These are phyloP conservation scores for Xylariaceae sp. DNA, from an alignment of 2,329 filamentous ascomycete genomes.

Conservation along the genomic window DNA sequence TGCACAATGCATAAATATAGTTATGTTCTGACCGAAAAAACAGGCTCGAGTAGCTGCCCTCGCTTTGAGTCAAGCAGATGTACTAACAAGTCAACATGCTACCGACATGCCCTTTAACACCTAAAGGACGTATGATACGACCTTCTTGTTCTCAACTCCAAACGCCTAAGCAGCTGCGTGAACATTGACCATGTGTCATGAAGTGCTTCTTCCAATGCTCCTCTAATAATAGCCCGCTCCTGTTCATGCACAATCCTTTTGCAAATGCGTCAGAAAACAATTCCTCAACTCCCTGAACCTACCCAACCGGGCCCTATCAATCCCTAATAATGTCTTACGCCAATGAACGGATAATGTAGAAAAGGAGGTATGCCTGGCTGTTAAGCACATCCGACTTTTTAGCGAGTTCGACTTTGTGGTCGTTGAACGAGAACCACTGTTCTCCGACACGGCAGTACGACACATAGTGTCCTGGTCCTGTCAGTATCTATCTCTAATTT, in stretches of 20 bases:
- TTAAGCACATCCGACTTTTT: conserved; percentile 79
- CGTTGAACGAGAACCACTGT: conserved; percentile 95
- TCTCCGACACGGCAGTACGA: conserved; percentile 82
- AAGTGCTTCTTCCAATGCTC: conserved; percentile 12
- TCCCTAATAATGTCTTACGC: conserved; percentile 6
- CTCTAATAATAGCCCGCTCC: conserved; percentile 3
- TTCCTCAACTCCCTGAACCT: neutral
- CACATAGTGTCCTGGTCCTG: conserved; percentile 65
- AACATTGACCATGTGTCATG: too few species aligned
- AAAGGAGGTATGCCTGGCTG: conserved; percentile 84
- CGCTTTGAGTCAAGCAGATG: too few species aligned
- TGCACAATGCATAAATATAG: too few species aligned
- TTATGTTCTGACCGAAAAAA: too few species aligned
- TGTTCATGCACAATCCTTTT: neutral
- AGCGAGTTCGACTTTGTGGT: conserved; percentile 84
- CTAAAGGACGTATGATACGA: too few species aligned
- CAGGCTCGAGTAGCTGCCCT: too few species aligned
- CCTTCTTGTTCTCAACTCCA: too few species aligned
- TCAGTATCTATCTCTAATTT: neutral
- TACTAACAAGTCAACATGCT: too few species aligned
- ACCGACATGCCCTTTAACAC: too few species aligned
- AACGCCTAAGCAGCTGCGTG: too few species aligned
- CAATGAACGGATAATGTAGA: conserved; percentile 68
- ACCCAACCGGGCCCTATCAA: neutral
- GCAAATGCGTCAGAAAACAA: conserved; percentile 20